A percentile compares a stretch with the other conserved stretches of the same genome.
Evolutionary conservation across 2,329 filamentous ascomycete species (phyloP).

Genomic region (Ophiostoma montium): DNA sequence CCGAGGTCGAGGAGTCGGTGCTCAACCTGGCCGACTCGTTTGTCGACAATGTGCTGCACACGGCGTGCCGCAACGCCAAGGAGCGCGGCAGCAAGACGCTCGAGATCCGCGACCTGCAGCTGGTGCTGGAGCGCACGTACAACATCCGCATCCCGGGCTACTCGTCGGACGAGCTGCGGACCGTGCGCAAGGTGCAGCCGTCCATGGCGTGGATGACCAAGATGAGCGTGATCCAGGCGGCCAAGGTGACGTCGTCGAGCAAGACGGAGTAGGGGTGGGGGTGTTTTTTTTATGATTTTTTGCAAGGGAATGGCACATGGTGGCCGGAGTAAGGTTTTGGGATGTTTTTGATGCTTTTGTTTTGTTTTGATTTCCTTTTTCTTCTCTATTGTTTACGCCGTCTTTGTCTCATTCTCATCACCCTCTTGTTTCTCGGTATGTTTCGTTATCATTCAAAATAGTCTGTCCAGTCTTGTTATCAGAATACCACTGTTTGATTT

Average conservation of each 20-base stretch:
- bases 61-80: conserved; percentile 83
- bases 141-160: conserved; percentile 91
- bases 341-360: neutral
- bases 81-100: conserved; percentile 80
- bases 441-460: neutral
- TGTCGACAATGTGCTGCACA: conserved; percentile 77
- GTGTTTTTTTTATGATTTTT: neutral
- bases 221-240: conserved; percentile 91
- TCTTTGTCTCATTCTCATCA: neutral
- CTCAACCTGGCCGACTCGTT: conserved; percentile 87
- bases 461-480: neutral
- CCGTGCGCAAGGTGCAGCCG: conserved; percentile 85
- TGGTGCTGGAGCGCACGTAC: conserved; percentile 71
- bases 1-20: conserved; percentile 93
- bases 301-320: neutral
- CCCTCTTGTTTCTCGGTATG: neutral
- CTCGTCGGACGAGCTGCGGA: conserved; percentile 84
- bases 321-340: neutral
- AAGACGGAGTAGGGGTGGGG: conserved; percentile 8
- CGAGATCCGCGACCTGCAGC: conserved; percentile 75
- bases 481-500: neutral
- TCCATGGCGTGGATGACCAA: conserved; percentile 84
- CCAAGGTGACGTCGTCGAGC: conserved; percentile 61
- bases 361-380: neutral
- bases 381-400: neutral